These are phyloP conservation scores for Plasmodium reichenowi DNA, from an alignment of 169 alveolate genomes.

Conservation along the genomic window DNA sequence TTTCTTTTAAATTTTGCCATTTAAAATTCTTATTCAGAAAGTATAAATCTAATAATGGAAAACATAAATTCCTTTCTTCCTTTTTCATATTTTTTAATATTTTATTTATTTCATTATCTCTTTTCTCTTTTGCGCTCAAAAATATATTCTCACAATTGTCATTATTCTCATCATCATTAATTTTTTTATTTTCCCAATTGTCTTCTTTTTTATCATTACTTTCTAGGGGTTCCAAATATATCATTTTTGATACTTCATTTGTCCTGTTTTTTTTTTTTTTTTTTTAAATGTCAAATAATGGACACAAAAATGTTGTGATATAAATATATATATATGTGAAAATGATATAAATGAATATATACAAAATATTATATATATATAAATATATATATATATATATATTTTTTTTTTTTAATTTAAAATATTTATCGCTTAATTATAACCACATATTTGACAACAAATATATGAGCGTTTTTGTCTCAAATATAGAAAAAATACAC, in stretches of 20 bases:
- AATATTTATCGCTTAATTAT: too few species aligned
- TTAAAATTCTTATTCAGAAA: constrained; percentile 62
- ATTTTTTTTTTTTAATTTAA: too few species aligned
- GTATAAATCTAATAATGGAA: constrained; percentile 63
- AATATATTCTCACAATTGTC: constrained; percentile 9
- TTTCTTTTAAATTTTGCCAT: constrained; percentile 55
- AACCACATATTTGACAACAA: too few species aligned
- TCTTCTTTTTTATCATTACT: constrained; percentile 28
- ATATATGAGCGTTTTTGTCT: too few species aligned
- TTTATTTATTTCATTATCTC: constrained; percentile 45
- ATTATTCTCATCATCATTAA: constrained; percentile 1
- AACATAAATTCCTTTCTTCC: constrained; percentile 54
- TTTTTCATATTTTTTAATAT: constrained; percentile 54
- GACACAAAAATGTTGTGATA: too few species aligned
- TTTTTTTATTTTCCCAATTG: constrained; percentile 25
- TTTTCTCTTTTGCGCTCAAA: not conserved
- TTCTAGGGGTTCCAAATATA: constrained; percentile 28
- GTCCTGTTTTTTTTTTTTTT: constrained; percentile 2
- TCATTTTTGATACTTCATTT: constrained; percentile 53
- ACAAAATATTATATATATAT: too few species aligned
- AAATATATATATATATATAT: too few species aligned
- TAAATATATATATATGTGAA: too few species aligned
- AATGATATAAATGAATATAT: too few species aligned
- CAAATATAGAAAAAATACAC: too few species aligned
- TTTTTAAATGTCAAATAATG: too few species aligned